A percentile compares a stretch with the other conserved stretches of the same genome.
These are phyloP conservation scores for Trichoderma polysporum DNA, from an alignment of 2,329 filamentous ascomycete species.

Conservation along the genomic window DNA sequence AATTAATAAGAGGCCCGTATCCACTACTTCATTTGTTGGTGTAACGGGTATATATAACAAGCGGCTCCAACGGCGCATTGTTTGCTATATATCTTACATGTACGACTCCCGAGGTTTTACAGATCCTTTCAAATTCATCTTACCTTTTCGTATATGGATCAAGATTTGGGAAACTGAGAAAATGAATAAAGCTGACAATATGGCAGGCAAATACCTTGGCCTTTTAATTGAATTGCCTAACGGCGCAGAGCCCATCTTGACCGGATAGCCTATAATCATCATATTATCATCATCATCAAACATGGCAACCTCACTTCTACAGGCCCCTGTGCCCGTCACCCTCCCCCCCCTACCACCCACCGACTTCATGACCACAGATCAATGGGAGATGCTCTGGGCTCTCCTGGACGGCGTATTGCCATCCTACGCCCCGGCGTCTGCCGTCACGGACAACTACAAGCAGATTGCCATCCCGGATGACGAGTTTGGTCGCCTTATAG, in stretches of 20 bases:
- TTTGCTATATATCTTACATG: not conserved
- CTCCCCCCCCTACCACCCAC: slow-evolving; percentile 31
- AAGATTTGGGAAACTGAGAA: not conserved
- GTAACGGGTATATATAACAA: not conserved
- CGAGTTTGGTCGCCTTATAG: slow-evolving; percentile 50
- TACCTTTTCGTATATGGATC: not conserved
- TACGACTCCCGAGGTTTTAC: not conserved
- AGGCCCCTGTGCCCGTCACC: slow-evolving; percentile 21
- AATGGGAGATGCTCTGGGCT: slow-evolving; percentile 56
- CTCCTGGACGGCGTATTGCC: slow-evolving; percentile 61
- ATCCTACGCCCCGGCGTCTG: slow-evolving; percentile 49
- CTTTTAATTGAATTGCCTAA: not conserved
- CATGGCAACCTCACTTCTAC: slow-evolving; percentile 15
- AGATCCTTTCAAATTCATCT: not conserved
- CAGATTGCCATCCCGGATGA: slow-evolving; percentile 49
- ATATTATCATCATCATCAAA: not conserved
- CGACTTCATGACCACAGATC: slow-evolving; percentile 45
- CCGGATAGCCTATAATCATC: not conserved
- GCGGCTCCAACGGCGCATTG: not conserved
- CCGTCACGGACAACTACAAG: slow-evolving; percentile 37
- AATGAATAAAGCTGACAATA: not conserved
- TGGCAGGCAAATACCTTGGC: not conserved
- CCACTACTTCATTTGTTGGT: not conserved
- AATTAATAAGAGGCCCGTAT: no score
- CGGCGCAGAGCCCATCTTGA: not conserved